Evolutionary conservation across 345 rosid genomes (phyloP).

Genomic region (Hevea brasiliensis): DNA sequence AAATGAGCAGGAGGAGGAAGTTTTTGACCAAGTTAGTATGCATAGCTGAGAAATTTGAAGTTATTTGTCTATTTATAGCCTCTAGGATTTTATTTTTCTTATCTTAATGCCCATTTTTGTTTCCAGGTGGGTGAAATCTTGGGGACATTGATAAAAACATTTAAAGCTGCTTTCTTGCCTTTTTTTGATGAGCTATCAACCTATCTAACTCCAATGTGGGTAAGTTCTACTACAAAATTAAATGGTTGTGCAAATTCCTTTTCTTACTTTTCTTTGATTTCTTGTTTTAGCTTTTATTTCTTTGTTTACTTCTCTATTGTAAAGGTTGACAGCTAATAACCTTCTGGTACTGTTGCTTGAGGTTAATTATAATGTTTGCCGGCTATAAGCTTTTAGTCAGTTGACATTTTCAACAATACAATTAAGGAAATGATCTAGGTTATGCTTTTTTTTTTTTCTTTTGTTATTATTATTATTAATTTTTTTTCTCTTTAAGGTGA

Average conservation of each 20-base stretch:
- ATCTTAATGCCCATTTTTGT: slow-evolving; percentile 4
- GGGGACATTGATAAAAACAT: slow-evolving; percentile 97
- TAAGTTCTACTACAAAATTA: slow-evolving; percentile 43
- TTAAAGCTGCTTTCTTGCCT: slow-evolving; percentile 86
- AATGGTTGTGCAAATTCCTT: neutral
- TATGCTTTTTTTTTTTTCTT: too few relatives aligned
- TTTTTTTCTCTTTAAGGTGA: too few relatives aligned
- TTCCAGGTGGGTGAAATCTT: slow-evolving; percentile 93
- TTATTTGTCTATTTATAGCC: neutral
- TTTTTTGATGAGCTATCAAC: slow-evolving; percentile 92
- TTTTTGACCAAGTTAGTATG: slow-evolving; percentile 89
- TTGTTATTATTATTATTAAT: too few relatives aligned
- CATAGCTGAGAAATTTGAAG: neutral
- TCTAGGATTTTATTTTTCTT: slow-evolving; percentile 1
- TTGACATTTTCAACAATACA: too few relatives aligned
- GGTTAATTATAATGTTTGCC: too few relatives aligned
- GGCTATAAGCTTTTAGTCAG: too few relatives aligned
- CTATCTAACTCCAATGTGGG: slow-evolving; percentile 99
- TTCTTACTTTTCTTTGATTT: neutral
- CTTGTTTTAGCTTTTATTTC: neutral
- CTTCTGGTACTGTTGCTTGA: too few relatives aligned
- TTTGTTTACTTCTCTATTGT: too few relatives aligned
- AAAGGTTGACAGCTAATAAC: too few relatives aligned
- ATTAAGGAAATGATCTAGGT: too few relatives aligned
- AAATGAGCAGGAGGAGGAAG: slow-evolving; percentile 99